Conservation (phyloP, 495 filamentous ascomycete genomes). For the Penicillium macrosclerotiorum region DNA sequence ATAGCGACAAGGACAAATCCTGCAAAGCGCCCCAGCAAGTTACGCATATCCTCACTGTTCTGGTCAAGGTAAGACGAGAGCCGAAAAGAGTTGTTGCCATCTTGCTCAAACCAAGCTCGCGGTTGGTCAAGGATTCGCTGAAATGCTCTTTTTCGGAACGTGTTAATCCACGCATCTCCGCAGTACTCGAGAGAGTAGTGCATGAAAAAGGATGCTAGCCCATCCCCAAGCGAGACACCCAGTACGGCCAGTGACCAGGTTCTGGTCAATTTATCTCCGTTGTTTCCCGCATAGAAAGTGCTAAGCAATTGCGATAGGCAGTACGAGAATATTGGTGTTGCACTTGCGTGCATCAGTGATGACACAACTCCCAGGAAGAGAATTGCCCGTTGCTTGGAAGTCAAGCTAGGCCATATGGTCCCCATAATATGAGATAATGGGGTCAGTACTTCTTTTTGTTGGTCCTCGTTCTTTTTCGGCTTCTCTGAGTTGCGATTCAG, state of each 20-base stretch:
- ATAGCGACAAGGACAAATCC: slow-evolving; percentile 63
- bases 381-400: slow-evolving; percentile 45
- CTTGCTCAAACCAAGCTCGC: slow-evolving; percentile 76
- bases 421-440: slow-evolving; percentile 58
- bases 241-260: slow-evolving; percentile 72
- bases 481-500: neutral
- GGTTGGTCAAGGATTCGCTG: slow-evolving; percentile 74
- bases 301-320: slow-evolving; percentile 71
- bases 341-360: slow-evolving; percentile 62
- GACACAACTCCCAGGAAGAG: slow-evolving; percentile 60
- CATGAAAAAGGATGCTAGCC: slow-evolving; percentile 58
- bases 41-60: slow-evolving; percentile 84
- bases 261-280: slow-evolving; percentile 44
- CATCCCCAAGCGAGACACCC: slow-evolving; percentile 65
- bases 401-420: slow-evolving; percentile 71
- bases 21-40: slow-evolving; percentile 74
- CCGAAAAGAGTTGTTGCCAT: slow-evolving; percentile 58
- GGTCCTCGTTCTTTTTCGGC: neutral
- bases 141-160: slow-evolving; percentile 66
- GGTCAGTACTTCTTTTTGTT: slow-evolving; percentile 10
- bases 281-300: slow-evolving; percentile 58
- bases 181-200: slow-evolving; percentile 68
- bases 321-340: slow-evolving; percentile 76
- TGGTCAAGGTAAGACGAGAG: slow-evolving; percentile 74
- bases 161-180: slow-evolving; percentile 78